A percentile compares a stretch with the other conserved stretches of the same genome.
Conservation (phyloP, 257 asterid species). For the Buddleja alternifolia region DNA sequence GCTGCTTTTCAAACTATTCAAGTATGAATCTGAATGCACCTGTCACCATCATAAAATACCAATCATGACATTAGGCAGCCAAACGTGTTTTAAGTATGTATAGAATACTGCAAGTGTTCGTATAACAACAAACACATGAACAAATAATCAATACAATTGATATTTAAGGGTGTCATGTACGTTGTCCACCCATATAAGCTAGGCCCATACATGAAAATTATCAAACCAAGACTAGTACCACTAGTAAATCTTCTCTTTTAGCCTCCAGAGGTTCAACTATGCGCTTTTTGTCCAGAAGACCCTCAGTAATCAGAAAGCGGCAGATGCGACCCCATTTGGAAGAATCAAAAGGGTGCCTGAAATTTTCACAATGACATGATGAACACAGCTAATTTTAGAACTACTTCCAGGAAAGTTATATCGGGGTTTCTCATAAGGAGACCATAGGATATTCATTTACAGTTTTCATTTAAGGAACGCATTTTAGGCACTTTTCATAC, state of each 20-base stretch:
- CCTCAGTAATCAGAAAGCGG: constrained; percentile 64
- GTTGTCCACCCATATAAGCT: neutral
- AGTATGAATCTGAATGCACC: constrained; percentile 87
- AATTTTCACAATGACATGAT: constrained; percentile 25
- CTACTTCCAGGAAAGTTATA: neutral
- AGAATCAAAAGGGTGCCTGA: constrained; percentile 98
- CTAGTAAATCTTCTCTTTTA: constrained; percentile 83
- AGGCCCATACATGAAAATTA: constrained; percentile 6
- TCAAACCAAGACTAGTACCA: constrained; percentile 52
- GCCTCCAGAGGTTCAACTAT: constrained; percentile 91
- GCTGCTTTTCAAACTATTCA: constrained; percentile 80
- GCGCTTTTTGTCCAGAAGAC: constrained; percentile 57
- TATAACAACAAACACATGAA: neutral
- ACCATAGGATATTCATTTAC: neutral
- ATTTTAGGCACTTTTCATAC: neutral
- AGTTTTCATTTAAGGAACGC: neutral
- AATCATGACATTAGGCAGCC: constrained; percentile 23
- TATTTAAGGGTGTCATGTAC: neutral
- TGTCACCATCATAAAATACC: constrained; percentile 37
- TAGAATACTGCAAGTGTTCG: neutral
- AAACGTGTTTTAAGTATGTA: neutral
- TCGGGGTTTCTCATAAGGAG: neutral
- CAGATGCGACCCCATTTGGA: constrained; percentile 98
- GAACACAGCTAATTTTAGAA: constrained; percentile 4
- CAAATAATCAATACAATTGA: constrained; percentile 7